Percentiles rank a stretch among this genome's conserved stretches.
Conservation (phyloP, 1,139 yeast genomes). For the Pichia sp. region DNA sequence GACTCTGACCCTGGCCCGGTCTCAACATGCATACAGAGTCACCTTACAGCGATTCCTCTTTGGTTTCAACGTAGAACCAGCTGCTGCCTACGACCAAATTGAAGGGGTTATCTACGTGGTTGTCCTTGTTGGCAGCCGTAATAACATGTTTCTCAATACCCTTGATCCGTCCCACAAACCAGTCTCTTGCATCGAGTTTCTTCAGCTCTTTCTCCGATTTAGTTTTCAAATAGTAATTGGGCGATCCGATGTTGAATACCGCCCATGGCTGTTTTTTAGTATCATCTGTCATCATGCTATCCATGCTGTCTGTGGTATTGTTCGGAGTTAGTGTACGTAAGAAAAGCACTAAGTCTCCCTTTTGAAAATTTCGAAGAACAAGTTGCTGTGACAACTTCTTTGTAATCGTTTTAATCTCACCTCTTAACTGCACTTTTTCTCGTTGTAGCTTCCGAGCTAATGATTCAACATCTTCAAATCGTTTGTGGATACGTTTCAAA, state of each 20-base stretch:
- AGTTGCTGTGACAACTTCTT: slow-evolving; percentile 45
- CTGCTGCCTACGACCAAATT: slow-evolving; percentile 41
- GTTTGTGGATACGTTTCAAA: slow-evolving; percentile 59
- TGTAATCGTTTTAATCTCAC: slow-evolving; percentile 36
- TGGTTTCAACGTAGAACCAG: slow-evolving; percentile 48
- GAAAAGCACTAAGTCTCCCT: slow-evolving; percentile 74
- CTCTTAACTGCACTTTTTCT: slow-evolving; percentile 55
- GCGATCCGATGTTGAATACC: slow-evolving; percentile 76
- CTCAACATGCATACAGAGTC: neutral
- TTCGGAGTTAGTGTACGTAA: slow-evolving; percentile 50
- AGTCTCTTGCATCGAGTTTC: slow-evolving; percentile 44
- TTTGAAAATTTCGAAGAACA: slow-evolving; percentile 57
- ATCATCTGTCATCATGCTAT: neutral
- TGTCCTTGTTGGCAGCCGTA: slow-evolving; percentile 34
- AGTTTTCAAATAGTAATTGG: slow-evolving; percentile 61
- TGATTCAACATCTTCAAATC: slow-evolving; percentile 88
- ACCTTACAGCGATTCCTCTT: slow-evolving; percentile 29
- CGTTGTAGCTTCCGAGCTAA: slow-evolving; percentile 80
- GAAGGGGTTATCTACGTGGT: slow-evolving; percentile 41
- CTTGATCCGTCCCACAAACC: slow-evolving; percentile 64
- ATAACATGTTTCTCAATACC: slow-evolving; percentile 44
- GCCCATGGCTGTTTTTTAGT: slow-evolving; percentile 62
- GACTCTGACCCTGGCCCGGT: neutral
- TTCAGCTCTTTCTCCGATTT: slow-evolving; percentile 18
- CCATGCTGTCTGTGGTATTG: too few relatives aligned